These are phyloP conservation scores for Globisporangium alternatum DNA, from an alignment of 352 stramenopile species.

Conservation along the genomic window DNA sequence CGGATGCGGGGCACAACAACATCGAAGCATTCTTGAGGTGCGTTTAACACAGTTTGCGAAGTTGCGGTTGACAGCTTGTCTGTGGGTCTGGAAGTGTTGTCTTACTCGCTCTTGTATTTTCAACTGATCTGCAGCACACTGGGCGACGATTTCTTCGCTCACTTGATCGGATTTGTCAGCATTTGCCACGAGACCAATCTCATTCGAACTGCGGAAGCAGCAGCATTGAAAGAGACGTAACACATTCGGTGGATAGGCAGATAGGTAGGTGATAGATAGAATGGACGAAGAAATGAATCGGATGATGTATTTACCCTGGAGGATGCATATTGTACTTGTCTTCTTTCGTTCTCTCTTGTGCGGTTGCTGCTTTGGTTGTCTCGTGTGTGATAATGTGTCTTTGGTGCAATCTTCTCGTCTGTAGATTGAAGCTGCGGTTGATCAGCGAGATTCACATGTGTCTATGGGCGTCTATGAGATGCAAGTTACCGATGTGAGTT, in stretches of 20 bases:
- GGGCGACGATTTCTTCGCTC: constrained; percentile 78
- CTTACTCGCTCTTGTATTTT: not conserved
- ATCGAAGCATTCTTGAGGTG: constrained; percentile 95
- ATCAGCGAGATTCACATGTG: constrained; percentile 6
- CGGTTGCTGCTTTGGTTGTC: not conserved
- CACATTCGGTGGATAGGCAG: constrained; percentile 20
- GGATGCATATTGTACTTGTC: constrained; percentile 9
- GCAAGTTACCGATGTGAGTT: constrained; percentile 2
- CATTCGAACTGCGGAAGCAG: constrained; percentile 38
- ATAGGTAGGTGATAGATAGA: constrained; percentile 33
- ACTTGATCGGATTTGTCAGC: constrained; percentile 73
- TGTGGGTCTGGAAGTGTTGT: not conserved
- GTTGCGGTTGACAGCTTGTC: constrained; percentile 1
- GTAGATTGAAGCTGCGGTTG: not conserved
- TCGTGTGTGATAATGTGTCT: not conserved
- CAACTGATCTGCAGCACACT: constrained; percentile 29
- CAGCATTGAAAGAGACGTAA: constrained; percentile 5
- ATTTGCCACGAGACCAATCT: constrained; percentile 67
- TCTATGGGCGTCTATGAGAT: constrained; percentile 6
- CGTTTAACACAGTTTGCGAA: constrained; percentile 2
- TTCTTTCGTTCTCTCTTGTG: not conserved
- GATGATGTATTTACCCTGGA: constrained; percentile 26
- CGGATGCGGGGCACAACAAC: constrained; percentile 98
- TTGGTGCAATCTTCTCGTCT: not conserved
- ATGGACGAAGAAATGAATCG: constrained; percentile 15